phyloP scores from a whole-genome alignment of 176 grass and related monocot species.

The Carex cristatella region DNA sequence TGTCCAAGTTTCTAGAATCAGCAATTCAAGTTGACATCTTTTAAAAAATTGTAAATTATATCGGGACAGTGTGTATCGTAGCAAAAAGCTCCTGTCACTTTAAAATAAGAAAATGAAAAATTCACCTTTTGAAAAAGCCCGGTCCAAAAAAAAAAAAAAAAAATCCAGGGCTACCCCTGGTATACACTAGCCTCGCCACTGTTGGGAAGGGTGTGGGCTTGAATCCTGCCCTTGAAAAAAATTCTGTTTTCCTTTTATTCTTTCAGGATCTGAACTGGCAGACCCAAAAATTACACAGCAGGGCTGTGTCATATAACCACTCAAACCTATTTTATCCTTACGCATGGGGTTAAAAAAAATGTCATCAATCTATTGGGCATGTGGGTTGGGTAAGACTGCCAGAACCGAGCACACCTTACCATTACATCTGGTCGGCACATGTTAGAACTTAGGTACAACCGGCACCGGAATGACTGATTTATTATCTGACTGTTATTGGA shows the following conservation, averaged over 20 bases:
- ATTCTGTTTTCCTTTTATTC: neutral
- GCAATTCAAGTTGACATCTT: neutral
- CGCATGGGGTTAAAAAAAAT: neutral
- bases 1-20: neutral
- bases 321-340: neutral
- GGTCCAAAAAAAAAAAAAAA: no score
- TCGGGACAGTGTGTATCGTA: neutral
- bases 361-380: neutral
- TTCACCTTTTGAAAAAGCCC: neutral
- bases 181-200: no score
- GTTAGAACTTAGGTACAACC: neutral
- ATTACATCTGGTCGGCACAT: neutral
- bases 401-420: neutral
- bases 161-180: no score
- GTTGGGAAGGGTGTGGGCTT: neutral
- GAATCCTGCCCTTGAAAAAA: neutral
- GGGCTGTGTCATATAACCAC: neutral
- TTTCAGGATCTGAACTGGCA: neutral
- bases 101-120: neutral
- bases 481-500: neutral
- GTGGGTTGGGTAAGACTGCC: neutral
- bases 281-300: neutral
- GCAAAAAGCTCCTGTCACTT: neutral
- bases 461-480: neutral
- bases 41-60: neutral